Percentiles rank a stretch among this genome's conserved stretches.
Evolutionary conservation across 352 stramenopile species (phyloP).

Genomic region (Vaucheria bursata): DNA sequence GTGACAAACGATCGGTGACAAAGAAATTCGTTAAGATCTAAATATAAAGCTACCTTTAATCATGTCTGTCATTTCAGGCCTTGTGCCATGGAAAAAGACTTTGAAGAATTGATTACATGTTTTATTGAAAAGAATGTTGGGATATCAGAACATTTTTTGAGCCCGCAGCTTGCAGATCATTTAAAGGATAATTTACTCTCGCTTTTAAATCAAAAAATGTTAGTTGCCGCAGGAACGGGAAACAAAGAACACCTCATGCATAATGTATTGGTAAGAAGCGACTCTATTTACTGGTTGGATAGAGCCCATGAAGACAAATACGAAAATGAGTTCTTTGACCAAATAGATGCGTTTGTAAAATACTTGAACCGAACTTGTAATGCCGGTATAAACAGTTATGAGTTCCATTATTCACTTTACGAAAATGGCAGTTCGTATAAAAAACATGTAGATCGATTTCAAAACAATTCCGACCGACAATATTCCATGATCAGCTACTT

Average conservation of each 20-base stretch:
- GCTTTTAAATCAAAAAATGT: neutral
- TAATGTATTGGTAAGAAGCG: neutral
- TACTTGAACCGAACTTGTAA: neutral
- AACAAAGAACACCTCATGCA: neutral
- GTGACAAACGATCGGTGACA: no score
- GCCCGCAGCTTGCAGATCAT: neutral
- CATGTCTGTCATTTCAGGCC: neutral
- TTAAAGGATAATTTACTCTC: neutral
- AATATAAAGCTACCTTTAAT: neutral
- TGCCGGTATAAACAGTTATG: neutral
- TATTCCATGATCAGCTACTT: slow-evolving; percentile 3
- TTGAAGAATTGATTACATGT: neutral
- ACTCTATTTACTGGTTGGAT: slow-evolving; percentile 2
- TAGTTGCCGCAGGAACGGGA: neutral
- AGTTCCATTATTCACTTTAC: neutral
- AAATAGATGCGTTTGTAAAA: neutral
- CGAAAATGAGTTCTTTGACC: neutral
- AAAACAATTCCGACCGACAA: neutral
- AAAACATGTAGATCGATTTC: slow-evolving; percentile 1
- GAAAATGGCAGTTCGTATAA: neutral
- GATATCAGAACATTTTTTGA: neutral
- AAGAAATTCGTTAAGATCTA: no score
- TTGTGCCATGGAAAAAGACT: slow-evolving; percentile 1
- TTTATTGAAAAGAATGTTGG: neutral
- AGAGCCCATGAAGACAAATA: neutral